These are phyloP conservation scores for Lasiodiplodia sp. DNA, from an alignment of 2,329 filamentous ascomycete species.

Conservation along the genomic window DNA sequence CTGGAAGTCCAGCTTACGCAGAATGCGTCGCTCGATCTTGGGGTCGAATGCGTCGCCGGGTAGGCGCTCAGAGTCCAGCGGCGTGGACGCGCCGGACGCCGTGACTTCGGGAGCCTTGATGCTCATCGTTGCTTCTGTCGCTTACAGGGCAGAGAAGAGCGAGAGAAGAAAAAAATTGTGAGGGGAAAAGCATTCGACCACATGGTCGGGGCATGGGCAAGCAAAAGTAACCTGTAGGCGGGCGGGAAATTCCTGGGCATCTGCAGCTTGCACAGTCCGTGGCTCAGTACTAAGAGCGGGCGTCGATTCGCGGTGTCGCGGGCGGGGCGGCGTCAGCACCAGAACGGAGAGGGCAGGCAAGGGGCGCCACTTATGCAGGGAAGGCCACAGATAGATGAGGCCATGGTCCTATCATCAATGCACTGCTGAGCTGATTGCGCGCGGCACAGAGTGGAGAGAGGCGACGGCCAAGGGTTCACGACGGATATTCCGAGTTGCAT, in stretches of 20 bases:
- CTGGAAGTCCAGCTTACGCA: conserved; percentile 42
- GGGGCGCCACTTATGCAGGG: conserved; percentile 7
- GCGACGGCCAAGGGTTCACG: not conserved
- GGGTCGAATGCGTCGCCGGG: conserved; percentile 36
- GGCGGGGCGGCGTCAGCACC: conserved; percentile 17
- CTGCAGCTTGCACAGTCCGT: not conserved
- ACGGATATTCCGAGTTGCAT: conserved; percentile 12
- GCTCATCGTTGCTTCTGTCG: conserved; percentile 2
- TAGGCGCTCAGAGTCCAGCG: conserved; percentile 1
- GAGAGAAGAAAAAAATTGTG: not conserved
- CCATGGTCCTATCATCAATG: not conserved
- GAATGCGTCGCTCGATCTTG: conserved; percentile 37
- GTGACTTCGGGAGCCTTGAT: conserved; percentile 20
- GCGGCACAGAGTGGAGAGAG: not conserved
- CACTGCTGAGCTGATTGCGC: not conserved
- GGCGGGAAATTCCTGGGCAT: conserved; percentile 13
- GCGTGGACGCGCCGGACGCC: conserved; percentile 7
- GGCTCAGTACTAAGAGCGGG: not conserved
- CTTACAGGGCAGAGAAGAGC: not conserved
- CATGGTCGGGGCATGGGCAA: not conserved
- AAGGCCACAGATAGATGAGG: conserved; percentile 10
- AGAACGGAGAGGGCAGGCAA: not conserved
- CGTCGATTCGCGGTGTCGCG: not conserved
- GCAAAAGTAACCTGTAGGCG: conserved; percentile 4
- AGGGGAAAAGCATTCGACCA: not conserved